phyloP scores from a whole-genome alignment of 192 early-diverging fungal species.

The Coemansia sp. region DNA sequence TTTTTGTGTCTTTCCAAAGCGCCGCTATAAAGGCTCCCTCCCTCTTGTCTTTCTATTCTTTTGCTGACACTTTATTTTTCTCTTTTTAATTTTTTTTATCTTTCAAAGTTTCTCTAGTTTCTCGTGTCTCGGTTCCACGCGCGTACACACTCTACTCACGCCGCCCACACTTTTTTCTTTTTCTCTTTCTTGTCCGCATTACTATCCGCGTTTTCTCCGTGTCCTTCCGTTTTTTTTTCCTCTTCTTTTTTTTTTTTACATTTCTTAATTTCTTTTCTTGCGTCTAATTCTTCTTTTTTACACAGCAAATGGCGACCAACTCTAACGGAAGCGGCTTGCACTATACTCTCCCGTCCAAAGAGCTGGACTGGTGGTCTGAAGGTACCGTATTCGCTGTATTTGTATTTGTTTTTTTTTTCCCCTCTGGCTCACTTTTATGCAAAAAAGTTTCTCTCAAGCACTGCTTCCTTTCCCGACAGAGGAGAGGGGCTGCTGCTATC shows the following conservation, averaged over 20 bases:
- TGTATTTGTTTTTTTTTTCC: neutral
- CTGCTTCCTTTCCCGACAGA: conserved; percentile 14
- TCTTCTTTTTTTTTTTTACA: conserved; percentile 10
- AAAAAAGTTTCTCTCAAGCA: conserved; percentile 16
- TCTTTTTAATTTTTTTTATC: conserved; percentile 16
- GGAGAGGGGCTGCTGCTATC: neutral
- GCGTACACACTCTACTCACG: conserved; percentile 25
- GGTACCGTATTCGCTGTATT: conserved; percentile 33
- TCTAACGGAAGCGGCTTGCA: conserved; percentile 8
- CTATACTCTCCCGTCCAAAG: conserved; percentile 50
- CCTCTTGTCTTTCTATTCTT: conserved; percentile 12
- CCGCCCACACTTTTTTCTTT: conserved; percentile 10
- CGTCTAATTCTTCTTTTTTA: conserved; percentile 16
- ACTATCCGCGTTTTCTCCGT: conserved; percentile 16
- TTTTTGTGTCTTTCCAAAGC: conserved; percentile 10
- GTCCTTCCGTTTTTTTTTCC: conserved; percentile 10
- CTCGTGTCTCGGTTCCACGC: conserved; percentile 38
- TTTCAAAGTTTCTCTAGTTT: conserved; percentile 10
- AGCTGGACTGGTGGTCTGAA: conserved; percentile 60
- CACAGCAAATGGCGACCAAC: conserved; percentile 14
- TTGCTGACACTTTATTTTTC: conserved; percentile 7
- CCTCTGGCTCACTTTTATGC: neutral
- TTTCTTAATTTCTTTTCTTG: conserved; percentile 16
- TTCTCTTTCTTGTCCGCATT: conserved; percentile 15
- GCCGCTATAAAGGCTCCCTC: neutral